Evolutionary conservation across 2,329 filamentous ascomycete genomes (phyloP), one percentile per base, ranked within the genome.

Genomic region (Zasmidium angulare): DNA sequence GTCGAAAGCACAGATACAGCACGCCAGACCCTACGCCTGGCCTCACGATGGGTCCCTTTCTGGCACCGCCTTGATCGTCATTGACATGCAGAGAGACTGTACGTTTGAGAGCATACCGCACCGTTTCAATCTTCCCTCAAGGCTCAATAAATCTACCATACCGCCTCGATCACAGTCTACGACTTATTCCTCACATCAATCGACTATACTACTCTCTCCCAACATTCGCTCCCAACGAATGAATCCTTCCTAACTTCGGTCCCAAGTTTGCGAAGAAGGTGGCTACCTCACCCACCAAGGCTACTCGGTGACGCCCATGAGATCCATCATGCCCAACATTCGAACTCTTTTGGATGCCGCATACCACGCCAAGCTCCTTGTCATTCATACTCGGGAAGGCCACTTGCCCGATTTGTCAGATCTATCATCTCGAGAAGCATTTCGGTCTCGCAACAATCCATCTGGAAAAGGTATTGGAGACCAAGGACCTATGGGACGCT

Each of bases 51-150:
- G 56, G 7, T 56, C 61, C n/a, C 51, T 69, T 29, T 50, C 56
- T 4, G 79, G 74, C 22, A 84, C 82, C 2, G 82, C 82, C 1
- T 72, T 84, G 29, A 69, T 84, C 2, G 75, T 85, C 58, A 80
- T 84, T 65, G 82, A 85, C 71, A 81, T 84, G 75, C 82, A 84
- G 68, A 78, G 79, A 58, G 82, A 84, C 71, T 84, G 63, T 67
- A 62, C 46, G 64, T 56, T 43, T 46, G 29, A 4, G n/a, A 43
- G 14, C 6, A 17, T 17, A 17, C 4, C 11, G 6, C 3, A 10
- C 14, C 19, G 40, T 23, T 29, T 14, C 29, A 36, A 52, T 46
- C 52, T n/a, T 29, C 14, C n/a, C 21, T 26, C 54, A 36, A 36
- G 7, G 14, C 14, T 7, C 14, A 14, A 7, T 14, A 14, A 36